These are phyloP conservation scores for Mortierella sp. DNA, from an alignment of 371 early-diverging fungal species.

Conservation along the genomic window DNA sequence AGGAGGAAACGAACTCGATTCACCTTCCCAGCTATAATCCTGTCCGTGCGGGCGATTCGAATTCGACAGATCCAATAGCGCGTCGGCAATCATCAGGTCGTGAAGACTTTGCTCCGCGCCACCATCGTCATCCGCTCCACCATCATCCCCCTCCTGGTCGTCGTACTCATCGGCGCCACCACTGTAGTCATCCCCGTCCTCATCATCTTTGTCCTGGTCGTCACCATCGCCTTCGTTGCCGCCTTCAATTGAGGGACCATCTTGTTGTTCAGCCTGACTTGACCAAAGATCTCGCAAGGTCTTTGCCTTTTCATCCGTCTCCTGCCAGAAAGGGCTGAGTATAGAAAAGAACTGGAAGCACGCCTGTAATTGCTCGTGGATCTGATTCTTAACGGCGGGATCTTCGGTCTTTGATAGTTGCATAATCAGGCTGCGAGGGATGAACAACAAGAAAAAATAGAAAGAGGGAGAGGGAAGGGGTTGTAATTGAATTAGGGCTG, in stretches of 20 bases:
- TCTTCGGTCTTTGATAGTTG: neutral
- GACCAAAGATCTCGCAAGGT: neutral
- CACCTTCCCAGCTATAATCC: neutral
- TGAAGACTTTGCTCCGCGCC: slow-evolving; percentile 3
- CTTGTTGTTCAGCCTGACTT: neutral
- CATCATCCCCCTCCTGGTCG: neutral
- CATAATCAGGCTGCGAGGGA: neutral
- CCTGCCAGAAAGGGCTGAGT: neutral
- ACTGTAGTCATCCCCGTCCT: neutral
- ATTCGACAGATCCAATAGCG: neutral
- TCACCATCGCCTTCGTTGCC: neutral
- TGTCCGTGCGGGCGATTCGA: neutral
- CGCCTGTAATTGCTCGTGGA: neutral
- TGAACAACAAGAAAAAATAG: neutral
- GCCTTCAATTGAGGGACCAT: neutral
- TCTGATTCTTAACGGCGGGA: neutral
- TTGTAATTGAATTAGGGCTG: neutral
- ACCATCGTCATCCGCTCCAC: neutral
- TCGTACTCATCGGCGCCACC: neutral
- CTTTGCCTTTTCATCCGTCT: neutral
- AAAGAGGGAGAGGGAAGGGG: neutral
- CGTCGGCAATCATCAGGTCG: slow-evolving; percentile 3
- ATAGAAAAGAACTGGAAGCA: neutral
- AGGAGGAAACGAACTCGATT: neutral
- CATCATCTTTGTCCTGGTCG: neutral